A percentile compares a stretch with the other conserved stretches of the same genome.
phyloP scores from a whole-genome alignment of 176 grass and related monocot species.

The Oryza australiensis region DNA sequence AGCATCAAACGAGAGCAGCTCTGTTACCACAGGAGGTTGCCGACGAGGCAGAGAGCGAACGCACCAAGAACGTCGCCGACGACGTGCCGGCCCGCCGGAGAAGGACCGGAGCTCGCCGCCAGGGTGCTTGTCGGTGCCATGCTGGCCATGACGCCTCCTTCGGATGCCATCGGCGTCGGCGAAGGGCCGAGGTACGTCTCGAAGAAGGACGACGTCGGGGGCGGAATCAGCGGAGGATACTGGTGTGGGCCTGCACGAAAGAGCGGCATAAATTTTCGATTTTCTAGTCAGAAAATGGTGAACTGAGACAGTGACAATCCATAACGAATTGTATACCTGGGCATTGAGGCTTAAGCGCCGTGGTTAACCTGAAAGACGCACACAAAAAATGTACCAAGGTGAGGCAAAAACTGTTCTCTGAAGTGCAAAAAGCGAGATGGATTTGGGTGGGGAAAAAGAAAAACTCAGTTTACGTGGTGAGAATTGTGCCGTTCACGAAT shows the following conservation, averaged over 20 bases:
- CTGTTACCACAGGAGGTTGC: neutral
- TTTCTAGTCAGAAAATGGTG: neutral
- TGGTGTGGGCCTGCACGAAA: slow-evolving; percentile 47
- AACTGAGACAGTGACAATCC: neutral
- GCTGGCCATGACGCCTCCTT: slow-evolving; percentile 33
- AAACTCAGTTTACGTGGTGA: slow-evolving; percentile 51
- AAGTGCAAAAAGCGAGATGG: neutral
- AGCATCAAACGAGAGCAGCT: neutral
- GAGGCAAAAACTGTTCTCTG: neutral
- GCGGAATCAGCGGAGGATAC: slow-evolving; percentile 61
- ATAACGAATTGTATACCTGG: slow-evolving; percentile 48
- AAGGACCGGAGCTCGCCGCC: slow-evolving; percentile 6
- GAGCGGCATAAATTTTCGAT: neutral
- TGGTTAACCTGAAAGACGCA: slow-evolving; percentile 55
- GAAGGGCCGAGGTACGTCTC: slow-evolving; percentile 64
- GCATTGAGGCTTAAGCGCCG: slow-evolving; percentile 63
- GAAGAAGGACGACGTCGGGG: slow-evolving; percentile 64
- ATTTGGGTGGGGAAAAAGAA: neutral
- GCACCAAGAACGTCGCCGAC: neutral
- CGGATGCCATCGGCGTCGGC: slow-evolving; percentile 40
- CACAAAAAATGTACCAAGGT: neutral
- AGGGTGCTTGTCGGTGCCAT: slow-evolving; percentile 31
- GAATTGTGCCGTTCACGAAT: slow-evolving; percentile 67
- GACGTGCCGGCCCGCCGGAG: neutral
- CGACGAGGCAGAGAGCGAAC: slow-evolving; percentile 10